Percentiles rank a stretch among this genome's conserved stretches.
These are phyloP conservation scores for Pouteria glomerata DNA, from an alignment of 148 eudicot genomes.

Conservation along the genomic window DNA sequence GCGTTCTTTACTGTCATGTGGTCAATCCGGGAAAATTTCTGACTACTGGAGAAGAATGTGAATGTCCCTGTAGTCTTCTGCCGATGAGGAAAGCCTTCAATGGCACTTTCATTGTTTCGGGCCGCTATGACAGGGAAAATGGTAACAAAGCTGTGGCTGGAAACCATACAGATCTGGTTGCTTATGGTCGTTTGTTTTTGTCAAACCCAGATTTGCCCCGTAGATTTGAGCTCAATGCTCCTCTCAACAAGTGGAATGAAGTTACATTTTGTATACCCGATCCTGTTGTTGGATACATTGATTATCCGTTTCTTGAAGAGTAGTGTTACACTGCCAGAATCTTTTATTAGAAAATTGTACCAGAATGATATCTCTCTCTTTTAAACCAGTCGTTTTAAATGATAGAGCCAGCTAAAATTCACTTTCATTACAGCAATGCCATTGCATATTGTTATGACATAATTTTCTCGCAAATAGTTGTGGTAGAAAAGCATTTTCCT, in stretches of 20 bases:
- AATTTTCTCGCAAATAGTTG: neutral
- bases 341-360: neutral
- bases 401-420: neutral
- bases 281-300: constrained; percentile 38
- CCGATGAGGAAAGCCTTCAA: constrained; percentile 25
- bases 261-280: constrained; percentile 29
- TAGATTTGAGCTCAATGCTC: too few species aligned
- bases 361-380: neutral
- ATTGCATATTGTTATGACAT: neutral
- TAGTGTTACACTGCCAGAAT: neutral
- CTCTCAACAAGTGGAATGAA: constrained; percentile 27
- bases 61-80: constrained; percentile 2
- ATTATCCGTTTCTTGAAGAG: constrained; percentile 33
- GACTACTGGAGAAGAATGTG: constrained; percentile 5
- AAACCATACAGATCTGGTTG: constrained; percentile 23
- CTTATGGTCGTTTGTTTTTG: constrained; percentile 27
- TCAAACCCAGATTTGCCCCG: constrained; percentile 28
- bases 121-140: constrained; percentile 24
- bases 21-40: constrained; percentile 22
- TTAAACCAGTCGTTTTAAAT: neutral
- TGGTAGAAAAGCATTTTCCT: too few species aligned
- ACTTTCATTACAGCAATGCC: neutral
- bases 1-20: constrained; percentile 16
- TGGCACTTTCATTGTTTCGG: constrained; percentile 30
- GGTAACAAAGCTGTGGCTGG: constrained; percentile 24